Evolutionary conservation across 2,329 filamentous ascomycete species (phyloP).

Genomic region (Cladophialophora immunda): DNA sequence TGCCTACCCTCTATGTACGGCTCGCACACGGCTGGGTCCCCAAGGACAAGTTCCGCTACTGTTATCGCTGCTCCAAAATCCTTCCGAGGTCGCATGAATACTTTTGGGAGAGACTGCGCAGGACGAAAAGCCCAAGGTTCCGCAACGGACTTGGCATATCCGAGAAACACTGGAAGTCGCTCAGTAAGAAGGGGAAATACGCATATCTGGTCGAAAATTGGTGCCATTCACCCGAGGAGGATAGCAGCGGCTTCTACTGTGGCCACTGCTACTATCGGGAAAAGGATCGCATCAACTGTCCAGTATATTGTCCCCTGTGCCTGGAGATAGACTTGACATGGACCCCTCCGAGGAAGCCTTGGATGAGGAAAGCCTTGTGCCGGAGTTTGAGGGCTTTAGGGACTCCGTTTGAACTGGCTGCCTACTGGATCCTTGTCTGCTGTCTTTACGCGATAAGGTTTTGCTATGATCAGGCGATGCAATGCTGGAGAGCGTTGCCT

Average conservation of each 20-base stretch:
- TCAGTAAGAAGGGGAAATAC: constrained; percentile 33
- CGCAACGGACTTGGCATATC: constrained; percentile 22
- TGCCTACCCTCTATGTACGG: constrained; percentile 32
- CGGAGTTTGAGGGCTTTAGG: background rate
- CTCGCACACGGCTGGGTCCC: constrained; percentile 40
- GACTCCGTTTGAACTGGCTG: constrained; percentile 13
- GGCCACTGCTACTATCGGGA: constrained; percentile 24
- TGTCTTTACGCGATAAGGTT: constrained; percentile 10
- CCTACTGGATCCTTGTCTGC: constrained; percentile 13
- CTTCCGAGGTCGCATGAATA: constrained; percentile 33
- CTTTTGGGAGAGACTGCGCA: constrained; percentile 31
- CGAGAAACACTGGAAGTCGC: constrained; percentile 29
- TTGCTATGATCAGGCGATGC: constrained; percentile 10
- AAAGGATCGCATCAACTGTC: constrained; percentile 7
- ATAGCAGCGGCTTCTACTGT: constrained; percentile 35
- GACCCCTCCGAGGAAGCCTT: constrained; percentile 17
- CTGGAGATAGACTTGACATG: constrained; percentile 34
- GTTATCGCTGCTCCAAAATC: constrained; percentile 36
- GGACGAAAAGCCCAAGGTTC: constrained; percentile 32
- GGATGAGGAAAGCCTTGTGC: constrained; percentile 17
- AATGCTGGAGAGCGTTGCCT: constrained; percentile 15
- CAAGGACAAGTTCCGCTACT: constrained; percentile 38
- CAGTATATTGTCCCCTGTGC: constrained; percentile 32
- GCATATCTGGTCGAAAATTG: constrained; percentile 35
- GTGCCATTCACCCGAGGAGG: constrained; percentile 29